phyloP scores from a whole-genome alignment of 768 basidiomycete species.

The Macrolepiota albuminosa region DNA sequence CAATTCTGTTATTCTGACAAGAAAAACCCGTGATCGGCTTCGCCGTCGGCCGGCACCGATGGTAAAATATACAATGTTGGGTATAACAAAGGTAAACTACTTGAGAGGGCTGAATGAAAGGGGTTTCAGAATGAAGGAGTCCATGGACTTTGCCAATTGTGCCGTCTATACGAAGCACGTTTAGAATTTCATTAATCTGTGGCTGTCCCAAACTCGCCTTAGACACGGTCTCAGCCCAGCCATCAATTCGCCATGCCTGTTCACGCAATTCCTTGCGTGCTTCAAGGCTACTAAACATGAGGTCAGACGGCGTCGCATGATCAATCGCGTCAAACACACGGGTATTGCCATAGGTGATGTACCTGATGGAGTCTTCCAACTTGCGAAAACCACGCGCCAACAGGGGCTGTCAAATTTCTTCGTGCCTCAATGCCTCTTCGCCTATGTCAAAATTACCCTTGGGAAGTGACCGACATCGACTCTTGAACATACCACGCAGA shows the following conservation, averaged over 20 bases:
- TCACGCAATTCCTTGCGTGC: conserved; percentile 80
- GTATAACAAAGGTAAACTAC: conserved; percentile 27
- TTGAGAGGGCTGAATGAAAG: conserved; percentile 84
- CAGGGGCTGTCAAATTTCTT: conserved; percentile 76
- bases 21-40: conserved; percentile 4
- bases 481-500: conserved; percentile 63
- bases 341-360: conserved; percentile 97
- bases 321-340: conserved; percentile 43
- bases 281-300: conserved; percentile 55
- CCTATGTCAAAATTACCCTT: conserved; percentile 40
- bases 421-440: conserved; percentile 93
- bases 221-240: conserved; percentile 92
- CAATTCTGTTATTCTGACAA: conserved; percentile 1
- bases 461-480: conserved; percentile 4
- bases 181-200: conserved; percentile 7
- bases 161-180: conserved; percentile 58
- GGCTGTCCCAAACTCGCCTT: conserved; percentile 49
- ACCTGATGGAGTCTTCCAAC: conserved; percentile 82
- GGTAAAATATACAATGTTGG: conserved; percentile 4
- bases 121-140: conserved; percentile 76
- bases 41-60: not conserved
- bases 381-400: conserved; percentile 92
- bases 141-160: conserved; percentile 82
- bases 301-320: conserved; percentile 10
- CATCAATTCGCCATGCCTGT: conserved; percentile 90